Base-by-base conservation (phyloP, 164 flowering plant genomes). In the Vitis rupestris region DNA sequence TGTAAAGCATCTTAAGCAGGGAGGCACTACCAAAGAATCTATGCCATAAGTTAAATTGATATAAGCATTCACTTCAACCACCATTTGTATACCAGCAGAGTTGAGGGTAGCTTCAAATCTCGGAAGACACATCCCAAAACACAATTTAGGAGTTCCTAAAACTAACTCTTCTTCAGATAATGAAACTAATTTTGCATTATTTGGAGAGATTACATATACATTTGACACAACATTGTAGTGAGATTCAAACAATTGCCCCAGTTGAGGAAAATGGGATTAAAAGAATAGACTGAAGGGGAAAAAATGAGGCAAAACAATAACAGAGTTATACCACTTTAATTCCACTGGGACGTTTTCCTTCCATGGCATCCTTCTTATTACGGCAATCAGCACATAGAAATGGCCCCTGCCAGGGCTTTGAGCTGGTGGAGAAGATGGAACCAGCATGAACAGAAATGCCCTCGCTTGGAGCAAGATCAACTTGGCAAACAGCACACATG, bases 361-460 rank as follows among this genome's bases (percentile, higher is more conserved):
- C 95, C 91, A 86, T 88, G 64, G 92, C 95, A 31, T 90, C 95
- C 79, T 90, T 86, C 82, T 90, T 88, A 61, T 85, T 80, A 3
- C 91, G 84, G 64, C 92, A 88, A 59, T 78, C 90, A 2, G 80
- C 80, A 66, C 95, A 91, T 3, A 93, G 91, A 70, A 93, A 93
- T 30, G 98, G 98, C 30, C 98, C 98, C 80, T 93, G 86, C 98
- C 98, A 93, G 1, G 98, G 94, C 72, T 82, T 93, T 61, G 92
- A 76, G 73, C 90, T 86, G 57, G 85, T 87, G 27, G 98, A 90
- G 86, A 93, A 93, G 74, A 93, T 86, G 66, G 88, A 80, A 69
- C 98, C 98, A 50, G 98, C 92, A 69, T 90, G 92, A 59, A 91
- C 97, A 4, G 98, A 89, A 37, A 93, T 84, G 58, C 98, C 97